Evolutionary conservation across 805 yeast species (phyloP).

Genomic region (Metschnikowia amazonensis): DNA sequence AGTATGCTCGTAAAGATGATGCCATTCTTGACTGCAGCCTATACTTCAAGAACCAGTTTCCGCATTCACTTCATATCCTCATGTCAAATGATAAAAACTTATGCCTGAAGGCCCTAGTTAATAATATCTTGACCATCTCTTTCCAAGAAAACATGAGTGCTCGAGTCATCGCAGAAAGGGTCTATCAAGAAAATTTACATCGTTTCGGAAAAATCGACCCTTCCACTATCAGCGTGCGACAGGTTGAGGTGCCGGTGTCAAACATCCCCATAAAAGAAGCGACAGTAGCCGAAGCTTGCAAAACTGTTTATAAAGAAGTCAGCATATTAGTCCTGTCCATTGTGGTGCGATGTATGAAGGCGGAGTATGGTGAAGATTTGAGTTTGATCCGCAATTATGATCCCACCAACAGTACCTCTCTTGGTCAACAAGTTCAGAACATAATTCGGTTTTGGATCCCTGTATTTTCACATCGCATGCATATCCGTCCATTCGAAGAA

Average conservation of each 20-base stretch:
- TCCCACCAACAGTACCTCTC: constrained; percentile 25
- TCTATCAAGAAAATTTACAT: constrained; percentile 33
- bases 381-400: constrained; percentile 47
- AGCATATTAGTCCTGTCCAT: constrained; percentile 40
- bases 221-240: constrained; percentile 3
- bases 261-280: not conserved
- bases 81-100: constrained; percentile 82
- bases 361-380: constrained; percentile 56
- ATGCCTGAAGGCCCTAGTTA: constrained; percentile 70
- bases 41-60: constrained; percentile 45
- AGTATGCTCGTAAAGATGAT: constrained; percentile 58
- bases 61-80: constrained; percentile 47
- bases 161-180: constrained; percentile 37
- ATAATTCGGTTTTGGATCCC: constrained; percentile 42
- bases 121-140: constrained; percentile 62
- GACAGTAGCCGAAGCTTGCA: constrained; percentile 12
- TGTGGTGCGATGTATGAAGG: constrained; percentile 48
- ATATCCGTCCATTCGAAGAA: constrained; percentile 19
- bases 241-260: constrained; percentile 10
- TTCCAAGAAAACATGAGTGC: constrained; percentile 45
- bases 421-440: constrained; percentile 42
- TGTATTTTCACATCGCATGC: constrained; percentile 52
- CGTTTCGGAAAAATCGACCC: constrained; percentile 21
- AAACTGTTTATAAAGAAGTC: constrained; percentile 39
- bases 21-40: constrained; percentile 82